phyloP scores from a whole-genome alignment of 2,329 filamentous ascomycete genomes.

The Aspergillus fumigatus region DNA sequence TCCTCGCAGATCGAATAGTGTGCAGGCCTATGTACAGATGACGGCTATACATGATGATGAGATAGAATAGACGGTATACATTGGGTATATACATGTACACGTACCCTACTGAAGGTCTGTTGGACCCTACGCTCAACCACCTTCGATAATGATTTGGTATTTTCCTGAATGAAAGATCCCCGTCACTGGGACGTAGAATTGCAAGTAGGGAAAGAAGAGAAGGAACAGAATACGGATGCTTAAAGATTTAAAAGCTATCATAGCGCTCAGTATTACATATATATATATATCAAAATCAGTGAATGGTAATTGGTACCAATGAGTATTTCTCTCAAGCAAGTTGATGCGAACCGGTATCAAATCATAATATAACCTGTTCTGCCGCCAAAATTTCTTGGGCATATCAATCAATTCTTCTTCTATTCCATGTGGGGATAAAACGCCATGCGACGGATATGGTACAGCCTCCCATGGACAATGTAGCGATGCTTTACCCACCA shows the following conservation, averaged over 20 bases:
- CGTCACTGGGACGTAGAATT: background rate
- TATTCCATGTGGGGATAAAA: background rate
- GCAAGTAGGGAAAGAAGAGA: background rate
- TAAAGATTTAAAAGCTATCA: background rate
- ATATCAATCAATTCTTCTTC: background rate
- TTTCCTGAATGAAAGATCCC: background rate
- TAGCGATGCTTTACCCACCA: background rate
- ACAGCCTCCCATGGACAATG: background rate
- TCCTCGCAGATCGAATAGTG: background rate
- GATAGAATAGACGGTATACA: background rate
- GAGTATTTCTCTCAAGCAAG: background rate
- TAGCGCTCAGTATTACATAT: background rate
- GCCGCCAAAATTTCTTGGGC: slow-evolving; percentile 17
- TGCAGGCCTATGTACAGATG: background rate
- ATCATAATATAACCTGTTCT: slow-evolving; percentile 18
- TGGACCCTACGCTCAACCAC: background rate
- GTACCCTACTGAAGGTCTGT: background rate
- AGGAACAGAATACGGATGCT: background rate
- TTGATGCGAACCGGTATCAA: background rate
- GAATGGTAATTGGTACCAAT: background rate
- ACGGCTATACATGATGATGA: background rate
- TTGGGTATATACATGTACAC: background rate
- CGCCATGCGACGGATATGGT: background rate
- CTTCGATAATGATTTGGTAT: background rate
- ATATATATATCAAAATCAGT: background rate